Evolutionary conservation across 2,329 filamentous ascomycete species (phyloP), one percentile per base, ranked within the genome.

Genomic region (Fusarium sp.): DNA sequence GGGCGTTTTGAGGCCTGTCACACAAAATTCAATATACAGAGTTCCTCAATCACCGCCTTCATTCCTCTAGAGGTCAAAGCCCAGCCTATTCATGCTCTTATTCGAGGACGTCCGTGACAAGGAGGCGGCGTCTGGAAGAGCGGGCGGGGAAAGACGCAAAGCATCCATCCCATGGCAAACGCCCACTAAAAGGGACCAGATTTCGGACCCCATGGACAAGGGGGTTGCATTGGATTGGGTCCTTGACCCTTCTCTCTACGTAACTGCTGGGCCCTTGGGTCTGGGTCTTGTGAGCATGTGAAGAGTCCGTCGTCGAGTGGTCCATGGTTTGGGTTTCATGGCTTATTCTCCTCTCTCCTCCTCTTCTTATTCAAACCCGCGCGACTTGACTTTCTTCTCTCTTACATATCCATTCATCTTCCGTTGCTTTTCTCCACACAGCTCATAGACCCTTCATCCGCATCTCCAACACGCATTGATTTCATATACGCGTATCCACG

Each of bases 251-350:
- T 47, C 42, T 36, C 54, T 63, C 71, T 62, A 74, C 72, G 72
- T 74, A 74, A 73, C 69, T 69, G 56, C 59, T 66, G 71, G 68
- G 45, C 64, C 57, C 68, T 71, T 65, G 64, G 33, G 68, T 58
- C 60, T 59, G 38, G 64, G 71, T 74, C 72, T 75, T 75, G 73
- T 75, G 73, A 75, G 73, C 73, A 75, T 76, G 73, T 75, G 73
- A 75, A 76, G 68, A 68, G 54, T 20, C 33, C 66, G 18, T 29
- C 31, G 31, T 56, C 25, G 63, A 29, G 20, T 59, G 33, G 22
- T 29, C n/a, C 33, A 47, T 45, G 54, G 68, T 71, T 52, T 65
- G 52, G 63, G 57, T 62, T 60, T 65, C 42, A 62, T 56, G 42
- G 57, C 64, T 72, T 50, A 63, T 35, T 62, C 54, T 58, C 33